These are phyloP conservation scores for Eucalyptus viminalis DNA, from an alignment of 345 rosid species.

Conservation along the genomic window DNA sequence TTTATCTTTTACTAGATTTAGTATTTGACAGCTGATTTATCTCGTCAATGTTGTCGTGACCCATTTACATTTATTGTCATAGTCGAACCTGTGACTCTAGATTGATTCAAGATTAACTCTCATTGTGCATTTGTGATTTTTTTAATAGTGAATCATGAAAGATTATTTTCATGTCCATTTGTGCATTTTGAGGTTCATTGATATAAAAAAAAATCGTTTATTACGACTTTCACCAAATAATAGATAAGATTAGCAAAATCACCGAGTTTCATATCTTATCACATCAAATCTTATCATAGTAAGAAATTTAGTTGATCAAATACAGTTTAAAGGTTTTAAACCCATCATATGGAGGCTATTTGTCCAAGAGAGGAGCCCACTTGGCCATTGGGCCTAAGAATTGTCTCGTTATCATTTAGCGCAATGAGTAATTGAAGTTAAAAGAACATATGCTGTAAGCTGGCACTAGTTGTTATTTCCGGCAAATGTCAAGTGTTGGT, in stretches of 20 bases:
- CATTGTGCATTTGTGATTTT: no score
- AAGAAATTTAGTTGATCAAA: accelerated
- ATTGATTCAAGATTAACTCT: no score
- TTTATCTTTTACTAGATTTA: no score
- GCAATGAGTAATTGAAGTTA: background rate
- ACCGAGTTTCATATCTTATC: accelerated
- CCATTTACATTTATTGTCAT: accelerated
- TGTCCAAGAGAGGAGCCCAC: background rate
- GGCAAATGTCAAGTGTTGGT: background rate
- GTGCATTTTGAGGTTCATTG: accelerated
- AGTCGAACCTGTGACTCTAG: accelerated
- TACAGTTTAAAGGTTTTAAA: background rate
- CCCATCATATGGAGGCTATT: background rate
- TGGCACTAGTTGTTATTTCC: background rate
- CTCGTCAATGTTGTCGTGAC: accelerated
- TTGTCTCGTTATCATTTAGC: background rate
- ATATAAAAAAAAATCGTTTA: no score
- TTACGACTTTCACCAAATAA: no score
- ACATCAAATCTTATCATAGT: accelerated
- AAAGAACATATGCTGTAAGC: background rate
- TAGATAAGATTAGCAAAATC: no score
- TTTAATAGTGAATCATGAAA: no score
- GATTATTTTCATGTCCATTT: no score
- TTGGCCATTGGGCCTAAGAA: background rate
- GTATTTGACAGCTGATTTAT: accelerated